These are phyloP conservation scores for Botrytis galanthina DNA, from an alignment of 2,329 filamentous ascomycete genomes.

Conservation along the genomic window DNA sequence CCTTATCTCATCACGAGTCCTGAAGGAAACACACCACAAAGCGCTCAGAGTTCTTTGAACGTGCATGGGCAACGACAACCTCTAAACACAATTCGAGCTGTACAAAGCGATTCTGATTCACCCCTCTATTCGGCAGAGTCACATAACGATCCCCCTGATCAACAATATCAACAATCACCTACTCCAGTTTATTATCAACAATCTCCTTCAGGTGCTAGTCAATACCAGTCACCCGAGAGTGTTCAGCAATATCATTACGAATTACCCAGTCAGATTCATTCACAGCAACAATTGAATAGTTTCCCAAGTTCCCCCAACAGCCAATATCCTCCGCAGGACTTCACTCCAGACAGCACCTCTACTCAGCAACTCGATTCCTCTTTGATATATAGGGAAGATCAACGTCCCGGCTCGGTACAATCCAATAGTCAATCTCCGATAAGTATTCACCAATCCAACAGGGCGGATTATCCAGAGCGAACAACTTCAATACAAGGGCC, in stretches of 20 bases:
- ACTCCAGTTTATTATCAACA: conserved; percentile 13
- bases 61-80: conserved; percentile 17
- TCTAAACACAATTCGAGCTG: conserved; percentile 34
- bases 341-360: conserved; percentile 52
- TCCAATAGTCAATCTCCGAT: conserved; percentile 35
- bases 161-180: conserved; percentile 32
- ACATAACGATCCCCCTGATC: conserved; percentile 40
- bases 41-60: conserved; percentile 15
- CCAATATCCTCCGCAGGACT: conserved; percentile 44
- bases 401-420: conserved; percentile 35
- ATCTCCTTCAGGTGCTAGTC: conserved; percentile 8
- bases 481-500: conserved; percentile 32
- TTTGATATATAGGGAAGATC: conserved; percentile 37
- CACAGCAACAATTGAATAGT: conserved; percentile 31
- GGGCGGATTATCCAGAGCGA: conserved; percentile 32
- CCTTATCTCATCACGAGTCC: conserved; percentile 34
- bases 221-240: conserved; percentile 24
- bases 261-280: conserved; percentile 31
- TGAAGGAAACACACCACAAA: conserved; percentile 27
- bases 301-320: conserved; percentile 36
- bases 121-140: conserved; percentile 34
- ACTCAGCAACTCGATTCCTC: conserved; percentile 63
- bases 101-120: conserved; percentile 31
- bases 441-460: conserved; percentile 23
- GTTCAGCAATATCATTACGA: conserved; percentile 34